Base-by-base conservation (phyloP, 2,329 filamentous ascomycete species). In the Dryadomyces quercus-mongolicae region DNA sequence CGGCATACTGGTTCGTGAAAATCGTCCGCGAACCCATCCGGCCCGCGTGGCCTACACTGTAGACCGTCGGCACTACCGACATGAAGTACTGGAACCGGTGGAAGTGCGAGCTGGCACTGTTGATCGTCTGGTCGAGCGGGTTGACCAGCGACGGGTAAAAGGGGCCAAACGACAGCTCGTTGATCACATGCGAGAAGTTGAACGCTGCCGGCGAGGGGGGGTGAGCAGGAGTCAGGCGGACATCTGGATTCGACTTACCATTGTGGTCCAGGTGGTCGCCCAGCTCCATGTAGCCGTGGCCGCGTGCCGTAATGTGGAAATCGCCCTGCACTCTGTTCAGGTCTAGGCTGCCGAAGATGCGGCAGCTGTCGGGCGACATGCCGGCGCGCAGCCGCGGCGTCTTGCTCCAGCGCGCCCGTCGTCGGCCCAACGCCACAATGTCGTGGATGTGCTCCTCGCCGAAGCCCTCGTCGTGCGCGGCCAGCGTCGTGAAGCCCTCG, bases 81-180 rank as follows among this genome's bases (percentile, higher is more conserved):
- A 97, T 77, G 74, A 93, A 97, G 78, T 98, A 98, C 71, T 98
- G 93, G 74, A 90, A 97, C 71, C 93, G 94, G 80, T 92, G 85
- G 75, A 96, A 97, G 74, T 95, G 78, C 57, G 70, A 67, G 16
- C 75, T 66, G n/a, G 87, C 92, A 3, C 76, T 71, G 63, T 91
- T 87, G 69, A 91, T 81, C 47, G 93, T 97, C 61, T 85, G 84
- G 72, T 97, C 93, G 63, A 98, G 87, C 0, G 93, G 93, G 72
- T 98, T 98, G 64, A 86, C 80, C 54, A 98, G 84, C 25, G 85
- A 88, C 1, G 93, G 92, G 72, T 96, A 97, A 73, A 91, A 95
- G n/a, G 90, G 85, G 4, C 93, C 93, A 69, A 95, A 98, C 56
- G 91, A 96, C 62, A 98, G 81, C 70, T 98, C 93, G 63, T 87